Base-by-base conservation (phyloP, 805 yeast genomes). In the Ogataea methylovora region DNA sequence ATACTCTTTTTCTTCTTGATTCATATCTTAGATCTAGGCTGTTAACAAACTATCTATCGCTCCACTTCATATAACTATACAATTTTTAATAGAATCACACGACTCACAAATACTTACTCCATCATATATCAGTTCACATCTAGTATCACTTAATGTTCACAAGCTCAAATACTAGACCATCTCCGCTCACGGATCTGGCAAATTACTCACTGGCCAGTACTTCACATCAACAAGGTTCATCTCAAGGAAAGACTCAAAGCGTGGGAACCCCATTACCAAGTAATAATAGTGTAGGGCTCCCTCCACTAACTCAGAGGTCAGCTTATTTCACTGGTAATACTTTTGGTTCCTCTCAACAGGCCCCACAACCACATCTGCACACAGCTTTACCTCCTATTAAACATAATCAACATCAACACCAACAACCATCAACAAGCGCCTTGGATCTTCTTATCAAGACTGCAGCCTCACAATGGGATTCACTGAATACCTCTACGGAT, bases 121-220 rank as follows among this genome's bases (percentile, higher is more conserved):
- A n/a, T n/a, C n/a, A n/a, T n/a, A n/a, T n/a, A n/a, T n/a, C n/a
- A n/a, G n/a, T n/a, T n/a, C n/a, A n/a, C n/a, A n/a, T n/a, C n/a
- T n/a, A n/a, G n/a, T n/a, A n/a, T n/a, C n/a, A n/a, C n/a, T n/a
- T 7, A 15, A 30, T 30, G 32, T 30, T 22, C 21, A 30, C 32
- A 5, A 22, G 26, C 10, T 11, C 27, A 22, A 30, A 23, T 27
- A 17, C 12, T 21, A 21, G 31, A 14, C 19, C 6, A 9, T 41
- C 49, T 18, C 51, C 51, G 11, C 41, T 48, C 24, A 49, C 58
- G 16, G 61, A 56, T 30, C 45, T 56, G 20, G 49, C 53, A 9
- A 49, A 44, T 33, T 56, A 56, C 39, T 56, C 60, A 4, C 40
- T 56, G 13, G 35, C 48, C 10, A 9, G 23, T 11, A 18, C 24